Evolutionary conservation across 2,329 filamentous ascomycete genomes (phyloP), one percentile per base, ranked within the genome.

Genomic region (Aureobasidium leucospermi): DNA sequence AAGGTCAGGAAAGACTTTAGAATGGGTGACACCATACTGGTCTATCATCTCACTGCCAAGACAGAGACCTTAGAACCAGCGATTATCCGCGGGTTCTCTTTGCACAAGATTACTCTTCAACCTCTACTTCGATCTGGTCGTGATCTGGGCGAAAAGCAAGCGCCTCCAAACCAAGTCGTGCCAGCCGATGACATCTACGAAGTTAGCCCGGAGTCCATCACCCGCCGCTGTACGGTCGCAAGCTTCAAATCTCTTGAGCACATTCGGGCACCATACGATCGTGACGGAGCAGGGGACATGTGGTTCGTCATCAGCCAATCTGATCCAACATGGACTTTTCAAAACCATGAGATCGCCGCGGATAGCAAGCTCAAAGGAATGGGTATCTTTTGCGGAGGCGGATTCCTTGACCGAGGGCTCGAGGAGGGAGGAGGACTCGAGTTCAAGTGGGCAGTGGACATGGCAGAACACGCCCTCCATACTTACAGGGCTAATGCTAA

Each of bases 341-440:
- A 10, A 13, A 1, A n/a, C 15, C 23, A 34, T n/a, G n/a, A 52
- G 58, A 68, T 29, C 51, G 59, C 0, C 56, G 60, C 1, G 59
- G 68, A 1, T 64, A 66, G 32, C 3, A 16, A 63, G 16, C 52
- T 70, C 3, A 61, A 32, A 46, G 87, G 85, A 0, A 72, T 93
- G 3, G 88, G 90, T 63, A 74, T 94, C 0, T 95, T 90, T 66
- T 90, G 86, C 64, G 90, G 90, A 0, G 86, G 87, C 16, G 89
- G 90, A 0, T 90, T 86, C 56, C 84, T 94, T 55, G 89, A 89
- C 5, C 79, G 87, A 32, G 89, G 89, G 0, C 75, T 95, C 0
- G 88, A 91, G 69, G 88, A 91, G 57, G 83, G 83, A 0, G 84
- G 85, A 0, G 84, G 78, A 0, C 78, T 91, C 0, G 69, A 84